Evolutionary conservation across 1,139 yeast species (phyloP), one percentile per base, ranked within the genome.

Genomic region (Geotrichum restrictum): DNA sequence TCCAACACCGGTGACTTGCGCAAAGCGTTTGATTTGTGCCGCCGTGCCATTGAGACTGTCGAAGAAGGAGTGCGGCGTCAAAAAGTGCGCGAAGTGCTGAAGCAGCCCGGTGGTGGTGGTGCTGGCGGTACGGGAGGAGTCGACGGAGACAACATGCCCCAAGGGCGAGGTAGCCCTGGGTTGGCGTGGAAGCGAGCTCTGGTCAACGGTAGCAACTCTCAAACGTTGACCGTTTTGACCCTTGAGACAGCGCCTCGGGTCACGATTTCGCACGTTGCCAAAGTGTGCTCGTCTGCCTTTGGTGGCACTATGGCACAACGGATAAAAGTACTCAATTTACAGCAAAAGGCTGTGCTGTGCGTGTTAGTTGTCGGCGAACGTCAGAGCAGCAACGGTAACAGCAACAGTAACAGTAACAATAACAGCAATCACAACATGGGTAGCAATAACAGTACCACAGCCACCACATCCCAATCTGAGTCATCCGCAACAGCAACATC

Each of bases 1-100:
- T 82, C 91, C 11, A 82, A 83, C 59, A 86, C 96, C 0, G 98
- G 98, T 48, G 98, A 93, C 69, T 73, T 93, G 56, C 77, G 98
- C 57, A 88, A 85, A 65, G 91, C 96, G 1, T 88, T 93, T 66
- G 98, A 93, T 67, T 79, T 93, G 14, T 79, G 95, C 60, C 80
- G 86, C 62, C 79, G 82, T 57, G 80, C 95, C 18, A 77, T 93
- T 40, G 97, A 91, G 63, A 60, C 84, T 45, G 81, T 84, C 1
- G 98, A 91, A 66, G 70, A 66, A 39, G 73, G 69, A 22, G 64
- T 55, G 13, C 58, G 67, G 31, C 53, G 57, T 14, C 27, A 45
- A 19, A 27, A 31, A 18, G 36, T 29, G 11, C 32, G 38, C n/a
- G 47, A 18, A 2, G 44, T n/a, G n/a, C n/a, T n/a, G n/a, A n/a